Conservation (phyloP, 306 rosid species). For the Oxytropis ochrocephala region DNA sequence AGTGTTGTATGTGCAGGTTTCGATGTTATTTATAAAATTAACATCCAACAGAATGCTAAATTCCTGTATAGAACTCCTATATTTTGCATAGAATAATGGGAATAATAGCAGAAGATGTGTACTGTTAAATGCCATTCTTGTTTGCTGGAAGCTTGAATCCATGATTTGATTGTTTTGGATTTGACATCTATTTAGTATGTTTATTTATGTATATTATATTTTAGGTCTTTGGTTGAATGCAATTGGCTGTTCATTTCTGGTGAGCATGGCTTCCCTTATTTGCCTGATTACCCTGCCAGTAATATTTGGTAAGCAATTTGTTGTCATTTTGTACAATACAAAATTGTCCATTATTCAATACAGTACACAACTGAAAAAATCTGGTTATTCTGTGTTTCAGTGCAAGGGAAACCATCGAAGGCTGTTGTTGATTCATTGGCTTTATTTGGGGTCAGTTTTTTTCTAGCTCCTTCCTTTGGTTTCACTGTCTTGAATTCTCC, state of each 20-base stretch:
- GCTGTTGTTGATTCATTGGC: constrained; percentile 89
- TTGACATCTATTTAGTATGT: background rate
- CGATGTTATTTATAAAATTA: background rate
- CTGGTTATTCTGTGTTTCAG: constrained; percentile 51
- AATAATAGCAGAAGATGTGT: background rate
- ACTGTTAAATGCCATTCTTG: background rate
- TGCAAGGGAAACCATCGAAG: constrained; percentile 89
- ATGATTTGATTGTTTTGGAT: background rate
- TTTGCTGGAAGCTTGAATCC: background rate
- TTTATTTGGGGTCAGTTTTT: constrained; percentile 92
- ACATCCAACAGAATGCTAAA: background rate
- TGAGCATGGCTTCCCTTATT: constrained; percentile 93
- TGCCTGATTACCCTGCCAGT: constrained; percentile 82
- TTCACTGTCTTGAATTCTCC: constrained; percentile 15
- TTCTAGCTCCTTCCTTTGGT: constrained; percentile 21
- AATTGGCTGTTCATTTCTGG: constrained; percentile 89
- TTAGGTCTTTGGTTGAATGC: constrained; percentile 86
- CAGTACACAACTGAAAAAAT: constrained; percentile 16
- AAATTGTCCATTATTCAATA: constrained; percentile 5
- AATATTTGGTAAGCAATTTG: constrained; percentile 60
- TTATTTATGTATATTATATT: background rate
- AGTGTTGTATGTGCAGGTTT: background rate
- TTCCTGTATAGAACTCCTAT: background rate
- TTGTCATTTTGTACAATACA: background rate
- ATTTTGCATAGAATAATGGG: constrained; percentile 8